phyloP scores from a whole-genome alignment of 75 land plant genomes.

The Ceratopteris richardii region DNA sequence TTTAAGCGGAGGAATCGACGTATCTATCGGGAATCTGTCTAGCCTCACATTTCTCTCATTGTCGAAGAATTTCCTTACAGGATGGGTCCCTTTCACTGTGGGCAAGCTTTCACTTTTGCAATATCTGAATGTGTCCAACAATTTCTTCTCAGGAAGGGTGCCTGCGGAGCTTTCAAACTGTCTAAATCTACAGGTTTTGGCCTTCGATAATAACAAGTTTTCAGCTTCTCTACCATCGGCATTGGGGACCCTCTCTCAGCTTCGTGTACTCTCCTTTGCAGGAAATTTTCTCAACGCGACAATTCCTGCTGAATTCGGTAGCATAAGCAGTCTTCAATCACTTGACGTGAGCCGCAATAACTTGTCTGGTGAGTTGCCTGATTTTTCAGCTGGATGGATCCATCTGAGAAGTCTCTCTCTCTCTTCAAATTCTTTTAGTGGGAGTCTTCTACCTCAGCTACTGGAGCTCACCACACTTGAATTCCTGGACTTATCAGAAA shows the following conservation, averaged over 20 bases:
- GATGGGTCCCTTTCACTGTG: slow-evolving; percentile 36
- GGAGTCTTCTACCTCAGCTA: slow-evolving; percentile 27
- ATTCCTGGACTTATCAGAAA: slow-evolving; percentile 38
- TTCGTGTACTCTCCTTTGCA: slow-evolving; percentile 45
- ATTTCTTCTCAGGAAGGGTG: slow-evolving; percentile 38
- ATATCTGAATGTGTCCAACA: slow-evolving; percentile 42
- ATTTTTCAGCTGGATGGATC: slow-evolving; percentile 13
- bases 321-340: slow-evolving; percentile 12
- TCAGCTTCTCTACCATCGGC: slow-evolving; percentile 22
- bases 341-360: slow-evolving; percentile 35
- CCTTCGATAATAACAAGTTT: slow-evolving; percentile 26
- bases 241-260: slow-evolving; percentile 11
- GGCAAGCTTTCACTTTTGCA: slow-evolving; percentile 36
- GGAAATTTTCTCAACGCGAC: slow-evolving; percentile 41
- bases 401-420: slow-evolving; percentile 27
- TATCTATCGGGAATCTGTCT: slow-evolving; percentile 19
- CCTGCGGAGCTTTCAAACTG: slow-evolving; percentile 28
- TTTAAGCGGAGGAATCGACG: slow-evolving; percentile 35
- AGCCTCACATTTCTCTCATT: slow-evolving; percentile 35
- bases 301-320: slow-evolving; percentile 31
- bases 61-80: slow-evolving; percentile 45
- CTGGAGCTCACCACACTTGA: slow-evolving; percentile 37
- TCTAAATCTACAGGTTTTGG: slow-evolving; percentile 24
- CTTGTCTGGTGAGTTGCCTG: slow-evolving; percentile 36
- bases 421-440: slow-evolving; percentile 31